Conservation (phyloP, 257 asterid species). For the Jasminum sambac region DNA sequence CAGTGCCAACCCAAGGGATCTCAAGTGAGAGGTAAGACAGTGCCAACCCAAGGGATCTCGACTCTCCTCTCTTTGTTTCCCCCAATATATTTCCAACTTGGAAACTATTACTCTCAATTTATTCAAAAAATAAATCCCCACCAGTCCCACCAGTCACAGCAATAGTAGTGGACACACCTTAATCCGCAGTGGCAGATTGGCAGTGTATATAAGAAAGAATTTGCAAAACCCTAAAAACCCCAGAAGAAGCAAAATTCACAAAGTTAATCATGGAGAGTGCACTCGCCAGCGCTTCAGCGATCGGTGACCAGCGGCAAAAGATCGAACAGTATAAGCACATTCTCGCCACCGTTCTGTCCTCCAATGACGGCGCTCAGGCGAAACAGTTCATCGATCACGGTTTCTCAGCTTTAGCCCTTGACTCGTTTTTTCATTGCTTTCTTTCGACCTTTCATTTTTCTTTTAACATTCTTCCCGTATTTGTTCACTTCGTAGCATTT, state of each 20-base stretch:
- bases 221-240: slow-evolving; percentile 14
- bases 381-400: slow-evolving; percentile 79
- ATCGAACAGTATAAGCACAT: slow-evolving; percentile 93
- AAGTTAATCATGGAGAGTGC: slow-evolving; percentile 67
- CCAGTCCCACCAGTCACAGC: not conserved
- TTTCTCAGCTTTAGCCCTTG: not conserved
- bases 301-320: slow-evolving; percentile 90
- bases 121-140: not conserved
- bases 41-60: too few relatives aligned
- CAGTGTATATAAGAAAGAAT: not conserved
- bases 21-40: too few relatives aligned
- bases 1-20: too few relatives aligned
- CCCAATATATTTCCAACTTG: too few relatives aligned
- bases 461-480: not conserved
- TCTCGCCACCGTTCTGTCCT: slow-evolving; percentile 75
- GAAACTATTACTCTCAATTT: too few relatives aligned
- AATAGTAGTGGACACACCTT: not conserved
- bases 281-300: slow-evolving; percentile 87
- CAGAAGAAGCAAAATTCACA: not conserved
- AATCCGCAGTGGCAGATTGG: not conserved
- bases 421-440: not conserved
- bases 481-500: not conserved
- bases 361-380: slow-evolving; percentile 69
- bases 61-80: too few relatives aligned
- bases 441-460: not conserved